Base-by-base conservation (phyloP, 202 grass and related monocot species). In the Setaria viridis region DNA sequence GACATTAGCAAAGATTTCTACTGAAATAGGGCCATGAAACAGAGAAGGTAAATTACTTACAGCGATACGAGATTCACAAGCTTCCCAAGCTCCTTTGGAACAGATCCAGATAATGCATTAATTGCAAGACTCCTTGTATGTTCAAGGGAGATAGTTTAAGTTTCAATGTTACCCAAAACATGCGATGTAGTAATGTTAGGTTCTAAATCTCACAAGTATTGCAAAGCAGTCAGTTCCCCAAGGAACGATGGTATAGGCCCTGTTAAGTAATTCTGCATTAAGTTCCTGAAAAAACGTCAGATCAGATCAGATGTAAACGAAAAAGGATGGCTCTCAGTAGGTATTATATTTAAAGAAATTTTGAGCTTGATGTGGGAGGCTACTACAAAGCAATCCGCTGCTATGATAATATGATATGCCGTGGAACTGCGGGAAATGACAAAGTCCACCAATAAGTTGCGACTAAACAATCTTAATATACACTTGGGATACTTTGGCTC, bases 31-130 rank as follows among this genome's bases (percentile, higher is more conserved):
- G 53, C 50, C 37, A 47, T 1, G 3, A 45, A 7, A 45, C 0
- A 8, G 0, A 62, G 4, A 85, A 76, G 9, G 73, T 21, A 73
- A 39, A 42, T 63, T 85, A 29, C 86, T 93, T 93, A 97, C 95
- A 97, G 56, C 2, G 43, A 42, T 67, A 62, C 1, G 4, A 97
- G 90, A 6, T 93, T 80, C 0, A 29, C n/a, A 84, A 97, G 95
- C 43, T 94, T 90, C 13, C 95, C 92, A 0, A 97, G 79, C 72
- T 97, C 92, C 82, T 88, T 93, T 5, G 95, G 92, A 62, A 94
- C 20, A 63, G 90, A 77, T 46, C 95, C 95, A 41, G 90, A 85
- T 63, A 97, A 91, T 46, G 90, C 82, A 90, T 97, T 97, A 34
- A 43, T 46, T 11, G 72, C 76, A 1, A 97, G 0, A 86, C 0